Evolutionary conservation across 345 rosid species (phyloP).

Genomic region (Syzygium jambos): DNA sequence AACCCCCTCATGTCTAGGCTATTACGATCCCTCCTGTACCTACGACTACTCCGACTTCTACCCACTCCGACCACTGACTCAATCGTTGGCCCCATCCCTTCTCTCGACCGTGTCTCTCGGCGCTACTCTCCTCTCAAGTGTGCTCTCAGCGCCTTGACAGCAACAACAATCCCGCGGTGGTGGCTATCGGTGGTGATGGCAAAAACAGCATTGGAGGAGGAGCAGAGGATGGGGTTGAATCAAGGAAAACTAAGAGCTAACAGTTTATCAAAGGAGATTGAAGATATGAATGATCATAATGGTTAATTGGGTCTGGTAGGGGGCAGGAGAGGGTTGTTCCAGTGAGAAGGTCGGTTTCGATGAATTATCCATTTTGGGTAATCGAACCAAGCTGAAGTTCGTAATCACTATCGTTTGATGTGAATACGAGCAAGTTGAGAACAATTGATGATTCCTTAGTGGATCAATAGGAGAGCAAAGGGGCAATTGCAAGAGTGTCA

Average conservation of each 20-base stretch:
- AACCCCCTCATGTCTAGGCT: background rate
- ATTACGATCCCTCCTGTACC: background rate
- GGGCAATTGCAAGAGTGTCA: background rate
- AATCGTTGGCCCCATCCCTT: background rate
- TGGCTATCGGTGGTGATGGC: background rate
- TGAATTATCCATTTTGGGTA: background rate
- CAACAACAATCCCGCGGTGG: background rate
- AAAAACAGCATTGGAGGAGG: background rate
- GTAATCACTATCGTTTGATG: background rate
- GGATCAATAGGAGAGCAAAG: background rate
- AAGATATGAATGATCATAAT: background rate
- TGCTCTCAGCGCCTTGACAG: background rate
- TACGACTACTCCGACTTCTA: background rate
- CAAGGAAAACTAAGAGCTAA: background rate
- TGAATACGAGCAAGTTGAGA: background rate
- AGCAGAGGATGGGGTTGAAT: background rate
- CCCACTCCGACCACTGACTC: too few species aligned
- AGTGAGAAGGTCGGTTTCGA: background rate
- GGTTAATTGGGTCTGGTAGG: background rate
- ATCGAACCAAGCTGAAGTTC: background rate
- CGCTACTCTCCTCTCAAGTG: background rate
- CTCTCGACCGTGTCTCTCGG: background rate
- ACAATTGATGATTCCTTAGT: background rate
- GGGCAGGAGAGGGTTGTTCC: background rate
- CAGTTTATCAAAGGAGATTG: background rate